Percentiles rank a stretch among this genome's conserved stretches.
Conservation (phyloP, 75 land plant species). For the Pseudotsuga menziesii region DNA sequence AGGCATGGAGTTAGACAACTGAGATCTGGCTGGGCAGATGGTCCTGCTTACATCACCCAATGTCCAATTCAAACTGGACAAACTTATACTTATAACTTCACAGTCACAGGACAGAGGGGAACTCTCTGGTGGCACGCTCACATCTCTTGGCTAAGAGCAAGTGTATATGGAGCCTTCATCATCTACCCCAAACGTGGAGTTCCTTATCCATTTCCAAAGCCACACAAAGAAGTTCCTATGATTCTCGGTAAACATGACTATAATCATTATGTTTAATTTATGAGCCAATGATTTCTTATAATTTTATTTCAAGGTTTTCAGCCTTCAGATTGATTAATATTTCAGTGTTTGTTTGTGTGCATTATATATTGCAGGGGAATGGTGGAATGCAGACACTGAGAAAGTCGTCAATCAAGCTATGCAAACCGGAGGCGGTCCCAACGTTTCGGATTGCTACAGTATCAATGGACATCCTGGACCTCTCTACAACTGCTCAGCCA, state of each 20-base stretch:
- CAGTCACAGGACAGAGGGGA: slow-evolving; percentile 33
- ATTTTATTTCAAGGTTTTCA: too few relatives aligned
- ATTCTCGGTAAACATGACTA: slow-evolving; percentile 30
- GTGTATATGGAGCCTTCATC: slow-evolving; percentile 54
- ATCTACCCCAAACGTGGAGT: slow-evolving; percentile 31
- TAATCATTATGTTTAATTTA: too few relatives aligned
- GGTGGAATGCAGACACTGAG: slow-evolving; percentile 52
- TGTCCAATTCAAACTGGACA: slow-evolving; percentile 45
- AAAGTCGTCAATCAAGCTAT: slow-evolving; percentile 29
- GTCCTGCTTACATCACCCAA: slow-evolving; percentile 43
- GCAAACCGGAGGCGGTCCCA: slow-evolving; percentile 40
- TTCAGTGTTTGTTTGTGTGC: too few relatives aligned
- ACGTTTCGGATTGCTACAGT: slow-evolving; percentile 48
- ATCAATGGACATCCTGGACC: slow-evolving; percentile 63
- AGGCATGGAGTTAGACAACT: slow-evolving; percentile 41
- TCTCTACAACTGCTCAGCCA: slow-evolving; percentile 46
- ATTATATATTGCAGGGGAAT: slow-evolving; percentile 35
- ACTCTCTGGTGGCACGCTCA: slow-evolving; percentile 39
- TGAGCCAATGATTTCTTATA: too few relatives aligned
- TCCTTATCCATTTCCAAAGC: slow-evolving; percentile 36
- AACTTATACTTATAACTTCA: slow-evolving; percentile 36
- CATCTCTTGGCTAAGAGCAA: slow-evolving; percentile 50
- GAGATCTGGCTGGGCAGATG: slow-evolving; percentile 37
- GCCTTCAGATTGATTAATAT: too few relatives aligned
- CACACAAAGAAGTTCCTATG: slow-evolving; percentile 33